These are phyloP conservation scores for Aspergillus coremiiformis DNA, from an alignment of 495 filamentous ascomycete species.

Conservation along the genomic window DNA sequence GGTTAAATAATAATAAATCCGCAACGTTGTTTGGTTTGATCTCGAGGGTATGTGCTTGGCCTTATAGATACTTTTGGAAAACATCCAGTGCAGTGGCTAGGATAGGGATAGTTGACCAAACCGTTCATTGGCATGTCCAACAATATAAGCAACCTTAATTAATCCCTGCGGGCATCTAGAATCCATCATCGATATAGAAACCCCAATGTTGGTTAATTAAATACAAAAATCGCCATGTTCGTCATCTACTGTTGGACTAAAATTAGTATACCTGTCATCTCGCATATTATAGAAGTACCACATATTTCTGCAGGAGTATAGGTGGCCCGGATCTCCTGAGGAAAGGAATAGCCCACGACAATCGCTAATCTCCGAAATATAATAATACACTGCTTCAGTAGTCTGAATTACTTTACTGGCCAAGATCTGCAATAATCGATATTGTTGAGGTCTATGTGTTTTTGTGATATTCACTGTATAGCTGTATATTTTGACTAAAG, in stretches of 20 bases:
- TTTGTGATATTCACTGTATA: not conserved
- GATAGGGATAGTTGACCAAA: too few species aligned
- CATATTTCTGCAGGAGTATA: too few species aligned
- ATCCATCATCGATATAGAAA: not conserved
- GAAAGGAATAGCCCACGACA: too few species aligned
- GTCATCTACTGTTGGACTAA: not conserved
- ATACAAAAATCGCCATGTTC: not conserved
- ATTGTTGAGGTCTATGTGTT: too few species aligned
- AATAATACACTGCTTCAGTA: too few species aligned
- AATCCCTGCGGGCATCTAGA: not conserved
- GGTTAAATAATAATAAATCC: constrained; percentile 43
- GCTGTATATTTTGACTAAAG: not conserved
- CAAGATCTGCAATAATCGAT: too few species aligned
- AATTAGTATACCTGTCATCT: too few species aligned
- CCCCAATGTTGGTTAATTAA: not conserved
- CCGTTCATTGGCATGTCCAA: not conserved
- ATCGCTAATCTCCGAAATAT: too few species aligned
- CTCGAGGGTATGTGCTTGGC: not conserved
- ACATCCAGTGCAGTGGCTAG: not conserved
- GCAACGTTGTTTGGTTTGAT: not conserved
- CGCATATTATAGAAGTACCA: too few species aligned
- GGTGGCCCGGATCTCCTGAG: too few species aligned
- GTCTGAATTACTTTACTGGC: too few species aligned
- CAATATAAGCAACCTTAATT: not conserved
- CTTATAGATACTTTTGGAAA: not conserved